Evolutionary conservation across 2,329 filamentous ascomycete genomes (phyloP).

Genomic region (Diplocarpon mali): DNA sequence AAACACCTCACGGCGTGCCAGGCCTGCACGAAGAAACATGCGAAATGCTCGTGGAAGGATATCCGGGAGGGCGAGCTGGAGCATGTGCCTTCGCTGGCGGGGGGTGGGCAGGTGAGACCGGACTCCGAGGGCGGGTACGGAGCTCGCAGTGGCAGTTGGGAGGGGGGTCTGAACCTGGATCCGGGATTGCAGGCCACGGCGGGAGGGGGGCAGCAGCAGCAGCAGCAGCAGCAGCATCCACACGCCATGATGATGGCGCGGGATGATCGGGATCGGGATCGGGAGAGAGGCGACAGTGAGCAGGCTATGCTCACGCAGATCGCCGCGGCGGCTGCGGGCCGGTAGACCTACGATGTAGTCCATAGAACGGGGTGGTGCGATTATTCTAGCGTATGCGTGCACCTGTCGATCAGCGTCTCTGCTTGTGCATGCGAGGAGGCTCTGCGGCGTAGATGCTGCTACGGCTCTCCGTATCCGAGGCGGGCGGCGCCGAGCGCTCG

Average conservation of each 20-base stretch:
- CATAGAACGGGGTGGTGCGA: too few species aligned
- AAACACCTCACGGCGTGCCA: conserved; percentile 81
- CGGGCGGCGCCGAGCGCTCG: too few species aligned
- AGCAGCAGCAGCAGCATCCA: neutral
- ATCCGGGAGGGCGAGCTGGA: conserved; percentile 59
- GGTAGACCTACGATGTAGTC: too few species aligned
- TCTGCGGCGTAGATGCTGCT: too few species aligned
- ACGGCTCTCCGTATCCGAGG: too few species aligned
- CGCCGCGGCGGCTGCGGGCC: conserved; percentile 16
- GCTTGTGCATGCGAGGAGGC: too few species aligned
- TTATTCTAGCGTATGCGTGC: too few species aligned
- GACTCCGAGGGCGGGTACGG: neutral
- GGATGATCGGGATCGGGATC: conserved; percentile 4
- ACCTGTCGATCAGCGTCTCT: too few species aligned
- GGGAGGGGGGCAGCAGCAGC: neutral
- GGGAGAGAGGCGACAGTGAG: conserved; percentile 3
- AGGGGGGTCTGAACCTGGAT: neutral
- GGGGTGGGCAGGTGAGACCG: neutral
- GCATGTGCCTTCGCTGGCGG: neutral
- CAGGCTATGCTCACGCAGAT: conserved; percentile 18
- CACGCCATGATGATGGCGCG: neutral
- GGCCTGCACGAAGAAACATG: conserved; percentile 83
- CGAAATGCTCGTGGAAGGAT: conserved; percentile 76
- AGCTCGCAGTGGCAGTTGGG: too few species aligned
- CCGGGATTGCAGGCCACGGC: neutral